Evolutionary conservation across 2,329 filamentous ascomycete species (phyloP), one percentile per base, ranked within the genome.

Genomic region (Aspergillus eucalypticola): DNA sequence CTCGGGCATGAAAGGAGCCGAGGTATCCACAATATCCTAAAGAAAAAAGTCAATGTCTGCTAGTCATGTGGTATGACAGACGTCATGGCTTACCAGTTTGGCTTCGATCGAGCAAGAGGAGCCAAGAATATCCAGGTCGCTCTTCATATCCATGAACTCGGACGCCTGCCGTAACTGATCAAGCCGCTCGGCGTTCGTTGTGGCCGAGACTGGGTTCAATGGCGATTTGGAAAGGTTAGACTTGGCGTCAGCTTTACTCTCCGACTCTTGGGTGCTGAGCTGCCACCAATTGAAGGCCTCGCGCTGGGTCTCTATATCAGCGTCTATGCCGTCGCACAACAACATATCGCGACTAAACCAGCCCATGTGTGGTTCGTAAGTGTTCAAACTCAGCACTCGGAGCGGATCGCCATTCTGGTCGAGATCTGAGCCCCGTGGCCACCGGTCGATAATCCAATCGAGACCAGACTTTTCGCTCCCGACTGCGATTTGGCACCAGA

Each of bases 401-500:
- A 94, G 81, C 8, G 83, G 84, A 57, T 90, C 82, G 2, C 90
- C 88, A 48, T 88, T 75, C 55, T 84, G 80, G 67, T 94, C 88
- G 3, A 88, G 70, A 69, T 94, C 90, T 23, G 82, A 82, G 0
- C 90, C 90, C 48, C 83, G 84, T 8, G 91, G 90, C 87, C 88
- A 94, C 59, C 89, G 84, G 51, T 89, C 86, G 67, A 90, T 88
- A 68, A 96, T 91, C 94, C 96, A 99, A 68, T 94, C 90, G 48
- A 96, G 84, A 0, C 95, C 94, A 19, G 90, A 90, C 67, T 90
- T 90, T n/a, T 86, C 82, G 72, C 96, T 95, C 5, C 95, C 96
- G 8, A 99, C 87, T 0, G 90, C 92, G 76, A 98, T 92, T 73
- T 99, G 95, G 73, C 96, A 99, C 94, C 94, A 99, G 72, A 96